phyloP scores from a whole-genome alignment of 495 filamentous ascomycete species.

The Penicillium manginii region DNA sequence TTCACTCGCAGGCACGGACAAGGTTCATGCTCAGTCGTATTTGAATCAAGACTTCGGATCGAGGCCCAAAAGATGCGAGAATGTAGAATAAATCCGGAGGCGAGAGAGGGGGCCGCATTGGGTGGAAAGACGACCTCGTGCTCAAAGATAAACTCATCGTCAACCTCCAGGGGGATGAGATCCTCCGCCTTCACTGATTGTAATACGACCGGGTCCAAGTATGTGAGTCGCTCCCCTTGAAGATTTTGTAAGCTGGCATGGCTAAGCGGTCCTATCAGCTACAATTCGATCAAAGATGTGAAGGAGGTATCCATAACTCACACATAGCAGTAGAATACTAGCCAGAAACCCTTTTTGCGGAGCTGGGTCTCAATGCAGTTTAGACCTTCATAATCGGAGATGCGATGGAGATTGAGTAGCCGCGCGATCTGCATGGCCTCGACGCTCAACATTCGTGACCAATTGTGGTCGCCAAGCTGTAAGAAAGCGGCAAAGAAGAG shows the following conservation, averaged over 20 bases:
- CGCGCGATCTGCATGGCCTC: conserved; percentile 31
- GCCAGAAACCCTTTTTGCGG: conserved; percentile 44
- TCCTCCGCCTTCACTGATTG: conserved; percentile 26
- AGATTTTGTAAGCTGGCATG: conserved; percentile 27
- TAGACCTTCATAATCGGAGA: conserved; percentile 23
- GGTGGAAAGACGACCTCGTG: conserved; percentile 18
- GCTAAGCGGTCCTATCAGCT: not conserved
- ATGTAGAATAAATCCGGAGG: conserved; percentile 20
- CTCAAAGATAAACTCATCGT: conserved; percentile 31
- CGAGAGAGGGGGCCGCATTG: conserved; percentile 8
- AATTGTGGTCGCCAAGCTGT: conserved; percentile 30
- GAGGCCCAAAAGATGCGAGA: conserved; percentile 29
- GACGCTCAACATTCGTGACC: conserved; percentile 26
- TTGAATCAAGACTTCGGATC: conserved; percentile 7
- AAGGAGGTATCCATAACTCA: conserved; percentile 3
- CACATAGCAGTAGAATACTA: conserved; percentile 30
- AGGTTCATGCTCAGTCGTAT: conserved; percentile 11
- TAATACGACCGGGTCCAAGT: conserved; percentile 22
- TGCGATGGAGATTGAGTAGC: conserved; percentile 25
- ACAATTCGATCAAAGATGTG: not conserved
- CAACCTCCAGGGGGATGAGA: conserved; percentile 26
- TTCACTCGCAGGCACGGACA: conserved; percentile 20
- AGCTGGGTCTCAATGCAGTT: conserved; percentile 43
- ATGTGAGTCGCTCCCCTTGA: conserved; percentile 11
- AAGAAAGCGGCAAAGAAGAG: conserved; percentile 23